Conservation (phyloP, 495 filamentous ascomycete genomes). For the Hypoxylon rickii region DNA sequence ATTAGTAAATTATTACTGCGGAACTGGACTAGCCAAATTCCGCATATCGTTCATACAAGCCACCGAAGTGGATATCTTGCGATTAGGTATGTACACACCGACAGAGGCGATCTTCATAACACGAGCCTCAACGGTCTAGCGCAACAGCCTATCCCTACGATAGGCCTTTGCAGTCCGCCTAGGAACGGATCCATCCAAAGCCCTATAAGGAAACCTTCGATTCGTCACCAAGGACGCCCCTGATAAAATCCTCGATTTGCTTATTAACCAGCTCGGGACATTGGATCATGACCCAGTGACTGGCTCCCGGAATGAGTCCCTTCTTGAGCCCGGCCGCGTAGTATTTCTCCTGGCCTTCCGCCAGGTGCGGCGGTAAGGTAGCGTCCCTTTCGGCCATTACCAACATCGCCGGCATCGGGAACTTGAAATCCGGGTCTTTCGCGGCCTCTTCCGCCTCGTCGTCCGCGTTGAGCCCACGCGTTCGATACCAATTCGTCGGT, state of each 20-base stretch:
- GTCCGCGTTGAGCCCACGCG: constrained; percentile 68
- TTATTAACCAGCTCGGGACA: constrained; percentile 57
- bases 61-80: neutral
- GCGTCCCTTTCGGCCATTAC: constrained; percentile 71
- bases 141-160: too few relatives aligned
- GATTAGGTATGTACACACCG: neutral
- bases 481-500: constrained; percentile 86
- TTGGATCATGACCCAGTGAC: constrained; percentile 75
- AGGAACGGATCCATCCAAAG: neutral
- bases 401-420: constrained; percentile 74
- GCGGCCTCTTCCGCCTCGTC: constrained; percentile 67
- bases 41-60: neutral
- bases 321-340: constrained; percentile 63
- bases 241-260: constrained; percentile 47
- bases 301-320: constrained; percentile 56
- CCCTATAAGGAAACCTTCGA: constrained; percentile 34
- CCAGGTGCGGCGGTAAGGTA: constrained; percentile 69
- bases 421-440: constrained; percentile 42
- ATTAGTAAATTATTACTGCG: too few relatives aligned
- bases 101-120: neutral
- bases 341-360: constrained; percentile 66
- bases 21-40: too few relatives aligned
- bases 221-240: constrained; percentile 32
- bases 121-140: neutral
- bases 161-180: too few relatives aligned